These are phyloP conservation scores for Wickerhamomyces silvicola DNA, from an alignment of 805 yeast species.

Conservation along the genomic window DNA sequence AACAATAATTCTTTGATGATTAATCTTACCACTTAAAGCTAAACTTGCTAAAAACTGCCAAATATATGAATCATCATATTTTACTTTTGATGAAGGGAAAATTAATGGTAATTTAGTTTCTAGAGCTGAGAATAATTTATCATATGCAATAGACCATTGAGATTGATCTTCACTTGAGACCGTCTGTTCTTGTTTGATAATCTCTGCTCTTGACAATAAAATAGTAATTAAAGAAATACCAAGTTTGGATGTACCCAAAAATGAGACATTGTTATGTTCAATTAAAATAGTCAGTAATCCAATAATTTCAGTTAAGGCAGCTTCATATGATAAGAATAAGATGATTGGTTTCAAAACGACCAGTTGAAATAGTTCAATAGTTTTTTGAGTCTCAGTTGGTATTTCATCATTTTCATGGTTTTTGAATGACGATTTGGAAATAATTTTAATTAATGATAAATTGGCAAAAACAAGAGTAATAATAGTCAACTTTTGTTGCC, in stretches of 20 bases:
- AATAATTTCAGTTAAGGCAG: conserved; percentile 72
- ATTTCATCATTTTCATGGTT: conserved; percentile 46
- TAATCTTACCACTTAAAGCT: conserved; percentile 83
- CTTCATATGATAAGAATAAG: conserved; percentile 68
- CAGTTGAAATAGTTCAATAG: conserved; percentile 71
- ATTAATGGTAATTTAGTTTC: conserved; percentile 72
- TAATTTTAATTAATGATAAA: conserved; percentile 70
- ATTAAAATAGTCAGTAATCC: conserved; percentile 66
- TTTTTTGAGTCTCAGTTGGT: conserved; percentile 48
- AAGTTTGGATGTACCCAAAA: conserved; percentile 51
- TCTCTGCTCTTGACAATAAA: conserved; percentile 85
- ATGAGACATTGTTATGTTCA: conserved; percentile 61
- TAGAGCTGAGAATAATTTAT: conserved; percentile 68
- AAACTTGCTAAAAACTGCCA: conserved; percentile 97
- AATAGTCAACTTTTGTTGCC: conserved; percentile 71
- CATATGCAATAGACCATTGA: conserved; percentile 76
- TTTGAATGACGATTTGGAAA: conserved; percentile 73
- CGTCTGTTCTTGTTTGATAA: conserved; percentile 76
- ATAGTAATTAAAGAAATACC: conserved; percentile 87
- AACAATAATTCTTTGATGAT: conserved; percentile 88
- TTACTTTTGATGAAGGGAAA: conserved; percentile 65
- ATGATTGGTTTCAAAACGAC: conserved; percentile 82
- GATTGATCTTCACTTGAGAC: conserved; percentile 35
- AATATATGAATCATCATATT: conserved; percentile 43
- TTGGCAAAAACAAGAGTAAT: conserved; percentile 75